Base-by-base conservation (phyloP, 305 asterid genomes). In the Caryopteris hybrid region DNA sequence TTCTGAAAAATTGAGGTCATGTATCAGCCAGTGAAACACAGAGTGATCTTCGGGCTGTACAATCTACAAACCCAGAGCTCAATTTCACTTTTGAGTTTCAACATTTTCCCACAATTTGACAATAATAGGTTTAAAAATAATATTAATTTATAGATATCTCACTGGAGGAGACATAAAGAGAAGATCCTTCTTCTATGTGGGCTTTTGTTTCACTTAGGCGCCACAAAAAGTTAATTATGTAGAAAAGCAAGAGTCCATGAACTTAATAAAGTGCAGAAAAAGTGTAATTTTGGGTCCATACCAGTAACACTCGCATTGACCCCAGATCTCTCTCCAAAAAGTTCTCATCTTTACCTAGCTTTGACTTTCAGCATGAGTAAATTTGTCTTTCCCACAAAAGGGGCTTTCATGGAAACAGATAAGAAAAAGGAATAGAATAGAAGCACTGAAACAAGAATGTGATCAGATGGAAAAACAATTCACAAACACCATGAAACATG, bases 391-490 rank as follows among this genome's bases (percentile, higher is more conserved):
- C 74, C 77, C 80, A 31, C 58, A 56, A 61, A 73, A 56, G 41
- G 67, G 79, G 42, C 69, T 75, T 79, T 41, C 73, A 58, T 59
- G 64, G 60, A 81, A 78, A 63, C 74, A 75, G 25, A 59, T 57
- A 58, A 61, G 68, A 75, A 68, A 67, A 72, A 54, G 78, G 68
- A 81, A 53, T 23, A 72, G 78, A 84, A 74, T 73, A 55, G 88
- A 84, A 81, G 75, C 76, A 65, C 61, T 72, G 80, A 66, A 69
- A 75, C 62, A 20, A 78, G 89, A 85, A 84, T 82, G 81, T 76
- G 83, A 76, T 63, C 80, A 75, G 74, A 80, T 25, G 61, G 25
- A 48, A 52, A 62, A 42, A 56, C 38, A 69, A 20, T 43, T 64
- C 64, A 63, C 56, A 34, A 31, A 13, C 23, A 65, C 57, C 17